A percentile compares a stretch with the other conserved stretches of the same genome.
Evolutionary conservation across 2,329 filamentous ascomycete genomes (phyloP).

Genomic region (Trichoderma aggressivum): DNA sequence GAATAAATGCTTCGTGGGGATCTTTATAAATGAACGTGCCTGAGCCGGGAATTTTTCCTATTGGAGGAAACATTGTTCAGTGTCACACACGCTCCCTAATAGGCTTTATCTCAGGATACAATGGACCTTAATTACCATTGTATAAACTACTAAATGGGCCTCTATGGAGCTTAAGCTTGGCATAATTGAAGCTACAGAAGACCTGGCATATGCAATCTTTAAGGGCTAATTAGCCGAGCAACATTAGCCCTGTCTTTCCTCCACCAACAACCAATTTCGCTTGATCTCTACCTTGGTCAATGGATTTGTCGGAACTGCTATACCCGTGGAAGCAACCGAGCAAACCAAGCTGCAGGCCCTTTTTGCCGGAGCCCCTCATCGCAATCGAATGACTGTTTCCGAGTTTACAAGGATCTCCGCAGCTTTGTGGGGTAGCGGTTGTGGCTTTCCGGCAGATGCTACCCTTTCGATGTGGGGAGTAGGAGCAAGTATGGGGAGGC

Average conservation of each 20-base stretch:
- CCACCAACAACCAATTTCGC: not conserved
- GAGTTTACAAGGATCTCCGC: not conserved
- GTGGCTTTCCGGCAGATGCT: not conserved
- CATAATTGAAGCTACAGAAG: not conserved
- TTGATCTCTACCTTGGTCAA: not conserved
- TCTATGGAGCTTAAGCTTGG: not conserved
- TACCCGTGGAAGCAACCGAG: not conserved
- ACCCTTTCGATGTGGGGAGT: not conserved
- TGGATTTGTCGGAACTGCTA: not conserved
- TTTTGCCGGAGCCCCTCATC: constrained; percentile 13
- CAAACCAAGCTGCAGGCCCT: not conserved
- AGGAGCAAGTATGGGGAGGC: not conserved
- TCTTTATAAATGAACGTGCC: not conserved
- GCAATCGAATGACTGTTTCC: not conserved
- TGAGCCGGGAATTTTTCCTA: not conserved
- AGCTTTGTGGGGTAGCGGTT: constrained; percentile 1
- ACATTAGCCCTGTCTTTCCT: not conserved
- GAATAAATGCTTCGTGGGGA: not conserved
- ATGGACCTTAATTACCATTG: not conserved
- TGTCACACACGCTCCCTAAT: not conserved
- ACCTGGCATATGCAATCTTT: not conserved
- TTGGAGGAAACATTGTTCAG: not conserved
- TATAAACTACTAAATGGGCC: not conserved
- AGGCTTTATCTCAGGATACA: not conserved
- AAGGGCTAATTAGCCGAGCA: not conserved